Evolutionary conservation across 441 rosid species (phyloP).

Genomic region (Gossypium aridum): DNA sequence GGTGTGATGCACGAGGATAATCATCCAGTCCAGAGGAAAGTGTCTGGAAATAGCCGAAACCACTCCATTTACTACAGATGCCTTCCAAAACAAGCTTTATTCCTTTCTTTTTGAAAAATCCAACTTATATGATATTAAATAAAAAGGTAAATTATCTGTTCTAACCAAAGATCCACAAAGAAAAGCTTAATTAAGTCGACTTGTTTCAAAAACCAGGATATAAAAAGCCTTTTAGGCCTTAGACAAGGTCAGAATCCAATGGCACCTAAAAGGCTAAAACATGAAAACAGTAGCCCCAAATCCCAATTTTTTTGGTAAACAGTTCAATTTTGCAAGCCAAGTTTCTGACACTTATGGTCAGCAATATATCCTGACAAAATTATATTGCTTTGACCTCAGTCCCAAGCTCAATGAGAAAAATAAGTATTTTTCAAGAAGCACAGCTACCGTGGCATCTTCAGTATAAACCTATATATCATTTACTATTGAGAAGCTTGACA

Average conservation of each 20-base stretch:
- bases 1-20: constrained; percentile 98
- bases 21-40: constrained; percentile 96
- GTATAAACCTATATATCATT: background rate
- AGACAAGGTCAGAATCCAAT: background rate
- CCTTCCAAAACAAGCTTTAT: background rate
- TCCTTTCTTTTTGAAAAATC: background rate
- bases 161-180: background rate
- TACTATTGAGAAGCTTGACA: background rate
- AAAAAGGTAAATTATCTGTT: background rate
- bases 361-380: background rate
- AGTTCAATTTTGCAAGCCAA: background rate
- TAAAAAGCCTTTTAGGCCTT: background rate
- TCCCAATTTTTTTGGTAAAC: background rate
- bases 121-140: background rate
- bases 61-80: constrained; percentile 15
- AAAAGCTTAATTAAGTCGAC: background rate
- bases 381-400: background rate
- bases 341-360: background rate
- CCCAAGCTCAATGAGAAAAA: background rate
- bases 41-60: constrained; percentile 46
- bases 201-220: background rate
- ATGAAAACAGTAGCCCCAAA: background rate
- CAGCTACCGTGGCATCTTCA: background rate
- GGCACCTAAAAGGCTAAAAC: background rate
- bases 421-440: background rate